Conservation (phyloP, 2,329 filamentous ascomycete species). For the Scopulariopsis brevicaulis region DNA sequence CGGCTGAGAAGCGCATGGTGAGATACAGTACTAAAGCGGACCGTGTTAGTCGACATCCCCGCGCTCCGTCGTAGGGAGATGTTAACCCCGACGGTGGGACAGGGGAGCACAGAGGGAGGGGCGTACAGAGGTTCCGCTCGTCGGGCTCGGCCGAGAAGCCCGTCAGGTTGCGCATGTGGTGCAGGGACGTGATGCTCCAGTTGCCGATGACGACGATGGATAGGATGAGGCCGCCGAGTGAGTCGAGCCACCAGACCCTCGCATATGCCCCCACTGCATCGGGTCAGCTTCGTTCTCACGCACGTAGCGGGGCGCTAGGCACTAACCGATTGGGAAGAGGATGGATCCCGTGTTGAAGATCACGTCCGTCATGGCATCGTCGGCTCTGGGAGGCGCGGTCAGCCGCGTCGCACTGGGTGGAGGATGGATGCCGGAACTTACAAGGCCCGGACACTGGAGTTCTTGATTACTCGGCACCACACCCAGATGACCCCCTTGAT, state of each 20-base stretch:
- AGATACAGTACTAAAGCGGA: constrained; percentile 57
- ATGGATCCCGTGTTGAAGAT: constrained; percentile 88
- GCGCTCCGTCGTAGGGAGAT: background rate
- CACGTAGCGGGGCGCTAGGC: background rate
- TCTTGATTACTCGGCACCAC: constrained; percentile 78
- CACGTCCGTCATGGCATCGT: constrained; percentile 57
- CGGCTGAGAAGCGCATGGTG: constrained; percentile 86
- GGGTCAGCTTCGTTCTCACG: background rate
- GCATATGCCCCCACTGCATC: constrained; percentile 57
- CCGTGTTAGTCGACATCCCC: background rate
- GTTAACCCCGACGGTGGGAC: background rate
- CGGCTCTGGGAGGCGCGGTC: constrained; percentile 21
- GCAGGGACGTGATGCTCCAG: constrained; percentile 62
- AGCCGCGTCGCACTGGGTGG: background rate
- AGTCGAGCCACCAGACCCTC: constrained; percentile 75
- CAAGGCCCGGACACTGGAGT: constrained; percentile 75
- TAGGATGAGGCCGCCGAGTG: constrained; percentile 67
- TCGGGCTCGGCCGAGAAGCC: constrained; percentile 70
- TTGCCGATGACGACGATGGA: constrained; percentile 69
- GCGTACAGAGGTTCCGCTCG: constrained; percentile 59
- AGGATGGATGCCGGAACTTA: constrained; percentile 21
- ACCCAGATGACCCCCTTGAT: constrained; percentile 78
- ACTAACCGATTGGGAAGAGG: constrained; percentile 60
- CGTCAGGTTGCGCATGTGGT: constrained; percentile 71
- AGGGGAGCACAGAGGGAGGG: background rate